Base-by-base conservation (phyloP, 2,329 filamentous ascomycete genomes). In the Taxawa tesnikishii region DNA sequence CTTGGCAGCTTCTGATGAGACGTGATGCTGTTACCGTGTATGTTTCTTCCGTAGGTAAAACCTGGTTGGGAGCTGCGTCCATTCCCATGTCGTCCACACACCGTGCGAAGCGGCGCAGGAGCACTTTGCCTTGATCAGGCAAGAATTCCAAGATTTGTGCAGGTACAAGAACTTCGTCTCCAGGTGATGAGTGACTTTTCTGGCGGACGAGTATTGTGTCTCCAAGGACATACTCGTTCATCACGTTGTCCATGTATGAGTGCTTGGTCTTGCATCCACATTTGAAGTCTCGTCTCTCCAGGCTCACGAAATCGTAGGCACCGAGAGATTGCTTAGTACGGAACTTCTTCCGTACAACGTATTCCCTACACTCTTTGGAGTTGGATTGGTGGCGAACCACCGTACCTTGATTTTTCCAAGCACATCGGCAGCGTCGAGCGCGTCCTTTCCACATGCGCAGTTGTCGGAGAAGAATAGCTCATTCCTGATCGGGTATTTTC, bases 381-480 rank as follows among this genome's bases (percentile, higher is more conserved):
- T 48, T 0, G 72, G 67, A 1, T 54, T 51, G 0, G 63, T 63
- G 5, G 72, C 70, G 53, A 72, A 76, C 38, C 55, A 65, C 2
- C 70, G 62, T 0, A 87, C 65, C 0, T 62, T 41, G 25, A 79
- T 68, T 2, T 68, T 68, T 0, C 62, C 63, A 0, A 73, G 45
- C 1, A 85, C 59, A 19, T 83, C 67, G 0, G 65, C 53, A 1
- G 67, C 62, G 0, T 60, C 42, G 3, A 83, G 60, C 16, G 64
- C 62, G 0, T 56, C 47, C 12, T 69, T 60, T 0, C 58, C 50
- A 39, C 83, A 90, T 1, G 76, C 79, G 54, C 83, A 88, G 37
- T 85, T 74, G 31, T 84, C 72, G 0, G 76, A 83, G 0, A 88
- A 54, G 39, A 90, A 90, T 0, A 90, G 53, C 51, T 92, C 83